Evolutionary conservation across 2,329 filamentous ascomycete genomes (phyloP).

Genomic region (Alternaria triticina): DNA sequence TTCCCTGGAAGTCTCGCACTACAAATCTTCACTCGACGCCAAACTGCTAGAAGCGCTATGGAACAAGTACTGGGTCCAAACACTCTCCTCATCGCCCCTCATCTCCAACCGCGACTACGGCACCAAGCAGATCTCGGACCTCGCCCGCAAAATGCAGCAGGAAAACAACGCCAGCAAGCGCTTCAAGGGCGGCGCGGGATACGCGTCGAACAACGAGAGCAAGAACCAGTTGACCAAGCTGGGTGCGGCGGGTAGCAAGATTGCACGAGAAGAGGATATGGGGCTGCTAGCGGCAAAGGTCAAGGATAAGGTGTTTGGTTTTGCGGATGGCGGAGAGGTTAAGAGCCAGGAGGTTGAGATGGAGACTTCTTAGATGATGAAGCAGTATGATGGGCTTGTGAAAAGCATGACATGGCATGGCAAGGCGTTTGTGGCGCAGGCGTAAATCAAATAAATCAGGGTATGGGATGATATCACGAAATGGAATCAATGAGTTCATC

Average conservation of each 20-base stretch:
- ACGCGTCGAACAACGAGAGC: constrained; percentile 1
- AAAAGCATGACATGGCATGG: constrained; percentile 11
- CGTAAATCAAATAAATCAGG: neutral
- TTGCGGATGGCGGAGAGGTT: constrained; percentile 10
- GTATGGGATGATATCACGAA: constrained; percentile 1
- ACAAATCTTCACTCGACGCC: constrained; percentile 89
- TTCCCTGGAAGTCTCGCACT: constrained; percentile 87
- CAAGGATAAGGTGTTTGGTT: constrained; percentile 66
- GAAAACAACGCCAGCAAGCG: constrained; percentile 56
- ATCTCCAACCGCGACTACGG: constrained; percentile 92
- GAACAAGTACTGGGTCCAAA: constrained; percentile 99
- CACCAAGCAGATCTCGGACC: constrained; percentile 88
- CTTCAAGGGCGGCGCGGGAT: constrained; percentile 29
- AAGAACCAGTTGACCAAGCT: constrained; percentile 63
- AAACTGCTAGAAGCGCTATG: constrained; percentile 87
- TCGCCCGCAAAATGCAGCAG: constrained; percentile 80
- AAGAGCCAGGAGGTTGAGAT: constrained; percentile 39
- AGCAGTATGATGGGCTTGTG: neutral
- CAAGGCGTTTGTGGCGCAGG: constrained; percentile 11
- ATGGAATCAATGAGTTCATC: neutral
- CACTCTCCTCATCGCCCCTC: constrained; percentile 86
- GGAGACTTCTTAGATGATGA: constrained; percentile 22
- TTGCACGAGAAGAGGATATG: constrained; percentile 68
- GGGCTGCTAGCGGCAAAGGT: constrained; percentile 67
- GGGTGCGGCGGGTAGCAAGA: constrained; percentile 65